Evolutionary conservation across 2,329 filamentous ascomycete genomes (phyloP), one percentile per base, ranked within the genome.

Genomic region (Septoria petroselini): DNA sequence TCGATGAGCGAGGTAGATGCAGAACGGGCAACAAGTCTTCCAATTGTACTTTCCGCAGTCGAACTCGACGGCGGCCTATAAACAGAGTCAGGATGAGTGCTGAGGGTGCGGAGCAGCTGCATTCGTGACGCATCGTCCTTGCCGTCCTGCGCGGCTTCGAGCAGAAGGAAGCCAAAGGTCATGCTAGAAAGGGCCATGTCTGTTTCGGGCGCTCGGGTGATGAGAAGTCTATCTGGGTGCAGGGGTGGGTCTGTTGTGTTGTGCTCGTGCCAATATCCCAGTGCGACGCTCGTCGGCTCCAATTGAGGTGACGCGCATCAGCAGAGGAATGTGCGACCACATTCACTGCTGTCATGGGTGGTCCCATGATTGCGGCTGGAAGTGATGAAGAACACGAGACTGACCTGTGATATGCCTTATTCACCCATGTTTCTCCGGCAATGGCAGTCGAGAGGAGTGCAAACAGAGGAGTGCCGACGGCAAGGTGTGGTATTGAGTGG

Each of bases 51-150:
- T 23, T 48, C 50, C 44, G 53, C 53, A 27, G 53, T 49, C 53
- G 48, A 41, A 33, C 25, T 39, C 33, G 53, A 58, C 53, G 42
- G 53, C 50, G 48, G 48, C 50, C 55, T 58, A 50, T 50, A 12
- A 14, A 21, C 19, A 9, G 31, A 15, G 55, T 58, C 48, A 58
- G 55, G 52, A 33, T 4, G 7, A 23, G 21, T 29, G 37, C 6
- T n/a, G 17, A 37, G 19, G 8, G 37, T 30, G 4, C 17, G 39
- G 31, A 27, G 37, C 15, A 25, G 17, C 9, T 41, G 25, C 34
- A 37, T 29, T 18, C 29, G 23, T 2, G 45, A 27, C 17, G 34
- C 45, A 17, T 17, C n/a, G 45, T 31, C 18, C 18, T 27, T 15
- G 18, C 27, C 45, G 29, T 41, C 37, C 15, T 39, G 45, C 23